phyloP scores from a whole-genome alignment of 148 eudicot species.

The Cornus kousa region DNA sequence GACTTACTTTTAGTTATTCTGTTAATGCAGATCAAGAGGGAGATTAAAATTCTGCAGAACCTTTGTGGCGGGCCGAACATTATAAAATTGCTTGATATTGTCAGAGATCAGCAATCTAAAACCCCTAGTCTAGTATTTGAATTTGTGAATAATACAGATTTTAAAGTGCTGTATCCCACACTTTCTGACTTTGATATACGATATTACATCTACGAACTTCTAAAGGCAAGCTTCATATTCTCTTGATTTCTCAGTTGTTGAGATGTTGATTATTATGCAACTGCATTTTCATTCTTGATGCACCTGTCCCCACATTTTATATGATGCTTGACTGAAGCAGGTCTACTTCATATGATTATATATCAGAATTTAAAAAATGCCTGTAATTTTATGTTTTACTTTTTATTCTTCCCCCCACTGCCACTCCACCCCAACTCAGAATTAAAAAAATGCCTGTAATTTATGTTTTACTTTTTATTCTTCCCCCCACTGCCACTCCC shows the following conservation, averaged over 20 bases:
- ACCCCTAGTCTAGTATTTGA: slow-evolving; percentile 91
- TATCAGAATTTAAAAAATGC: not conserved
- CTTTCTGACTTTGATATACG: slow-evolving; percentile 81
- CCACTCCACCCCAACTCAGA: not conserved
- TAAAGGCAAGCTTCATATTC: slow-evolving; percentile 54
- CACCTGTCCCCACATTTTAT: not conserved
- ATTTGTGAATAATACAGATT: slow-evolving; percentile 88
- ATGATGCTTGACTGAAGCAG: not conserved
- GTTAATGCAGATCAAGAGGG: slow-evolving; percentile 84
- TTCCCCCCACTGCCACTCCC: not conserved
- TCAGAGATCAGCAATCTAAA: slow-evolving; percentile 89
- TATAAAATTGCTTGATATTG: slow-evolving; percentile 85
- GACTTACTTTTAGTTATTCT: slow-evolving; percentile 6
- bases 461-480: not conserved
- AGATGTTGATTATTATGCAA: not conserved
- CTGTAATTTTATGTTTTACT: not conserved
- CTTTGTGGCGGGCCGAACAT: slow-evolving; percentile 94
- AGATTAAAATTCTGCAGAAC: slow-evolving; percentile 91
- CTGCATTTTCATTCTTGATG: slow-evolving; percentile 8
- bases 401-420: too few relatives aligned
- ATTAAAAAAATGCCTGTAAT: not conserved
- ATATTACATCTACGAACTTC: slow-evolving; percentile 84
- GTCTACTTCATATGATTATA: not conserved
- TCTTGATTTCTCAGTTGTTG: not conserved
- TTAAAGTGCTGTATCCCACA: slow-evolving; percentile 87